phyloP scores from a whole-genome alignment of 805 yeast species.

The Candida arabinofermentans region DNA sequence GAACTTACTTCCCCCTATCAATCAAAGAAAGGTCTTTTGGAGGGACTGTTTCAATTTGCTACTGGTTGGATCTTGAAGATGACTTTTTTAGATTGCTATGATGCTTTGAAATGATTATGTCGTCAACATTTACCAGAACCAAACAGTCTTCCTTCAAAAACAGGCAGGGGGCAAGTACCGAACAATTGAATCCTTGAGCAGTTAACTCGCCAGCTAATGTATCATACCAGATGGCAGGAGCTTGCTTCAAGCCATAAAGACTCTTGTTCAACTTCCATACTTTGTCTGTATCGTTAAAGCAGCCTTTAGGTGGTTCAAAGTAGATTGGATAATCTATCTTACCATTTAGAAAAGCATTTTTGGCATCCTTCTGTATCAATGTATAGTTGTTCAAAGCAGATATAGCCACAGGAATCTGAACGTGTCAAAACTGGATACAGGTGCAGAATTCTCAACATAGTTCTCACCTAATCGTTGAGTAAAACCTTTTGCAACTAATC shows the following conservation, averaged over 20 bases:
- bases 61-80: too few species aligned
- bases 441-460: constrained; percentile 2
- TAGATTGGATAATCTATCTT: constrained; percentile 5
- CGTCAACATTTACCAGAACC: constrained; percentile 3
- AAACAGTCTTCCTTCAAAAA: neutral
- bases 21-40: too few species aligned
- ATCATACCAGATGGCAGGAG: constrained; percentile 1
- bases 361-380: constrained; percentile 7
- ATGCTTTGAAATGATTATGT: neutral
- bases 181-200: neutral
- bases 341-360: constrained; percentile 9
- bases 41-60: too few species aligned
- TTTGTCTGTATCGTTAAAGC: neutral
- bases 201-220: neutral
- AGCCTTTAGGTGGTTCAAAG: constrained; percentile 4
- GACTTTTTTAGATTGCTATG: too few species aligned
- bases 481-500: constrained; percentile 9
- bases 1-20: too few species aligned
- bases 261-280: constrained; percentile 5
- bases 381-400: neutral
- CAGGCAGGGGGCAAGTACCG: neutral
- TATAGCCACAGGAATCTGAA: constrained; percentile 1
- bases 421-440: constrained; percentile 21
- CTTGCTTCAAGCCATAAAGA: constrained; percentile 6
- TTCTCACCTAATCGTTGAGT: constrained; percentile 4